Base-by-base conservation (phyloP, 108 stramenopile species). In the Pseudonitzschia multistriata region DNA sequence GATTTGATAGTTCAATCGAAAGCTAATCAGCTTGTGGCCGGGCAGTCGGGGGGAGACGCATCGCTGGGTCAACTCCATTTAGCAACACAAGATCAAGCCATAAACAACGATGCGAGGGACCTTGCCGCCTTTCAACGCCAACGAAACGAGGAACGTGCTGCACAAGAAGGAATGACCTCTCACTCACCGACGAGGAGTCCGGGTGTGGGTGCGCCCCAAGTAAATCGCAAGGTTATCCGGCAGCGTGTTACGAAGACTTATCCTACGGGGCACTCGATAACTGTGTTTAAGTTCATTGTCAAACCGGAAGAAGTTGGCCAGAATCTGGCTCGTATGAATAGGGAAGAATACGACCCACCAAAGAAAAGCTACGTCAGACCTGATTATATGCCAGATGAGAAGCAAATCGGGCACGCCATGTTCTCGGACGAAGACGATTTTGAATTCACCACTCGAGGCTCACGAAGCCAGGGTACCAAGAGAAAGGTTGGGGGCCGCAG, bases 341-440 rank as follows among this genome's bases (percentile, higher is more conserved):
- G 79, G 35, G 62, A 82, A 10, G 63, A 68, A 14, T 31, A 29
- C 17, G 33, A 49, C 10, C 39, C 36, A 35, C 27, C 55, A 61
- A 27, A 31, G 55, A 61, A 48, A 69, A 59, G n/a, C 33, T 31
- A 80, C 71, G 36, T 36, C 67, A 36, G 77, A 31, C 65, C 66
- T 29, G 67, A 80, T 39, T 77, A 74, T 37, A 62, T 74, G 52
- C 66, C 74, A 61, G 79, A 81, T 53, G 73, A 81, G 11, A 84
- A 79, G 60, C 81, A 83, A 54, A 68, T 88, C 11, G 94, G 94
- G 3, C 91, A 95, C 73, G 83, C 94, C 29, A 78, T 89, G 67
- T 95, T 92, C 70, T 88, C 88, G 79, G 94, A 95, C 34, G 91
- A 90, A 57, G 90, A 90, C 52, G 85, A 88, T 59, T 83, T 79